A percentile compares a stretch with the other conserved stretches of the same genome.
These are phyloP conservation scores for Babesia ovata DNA, from an alignment of 169 alveolate species.

Conservation along the genomic window DNA sequence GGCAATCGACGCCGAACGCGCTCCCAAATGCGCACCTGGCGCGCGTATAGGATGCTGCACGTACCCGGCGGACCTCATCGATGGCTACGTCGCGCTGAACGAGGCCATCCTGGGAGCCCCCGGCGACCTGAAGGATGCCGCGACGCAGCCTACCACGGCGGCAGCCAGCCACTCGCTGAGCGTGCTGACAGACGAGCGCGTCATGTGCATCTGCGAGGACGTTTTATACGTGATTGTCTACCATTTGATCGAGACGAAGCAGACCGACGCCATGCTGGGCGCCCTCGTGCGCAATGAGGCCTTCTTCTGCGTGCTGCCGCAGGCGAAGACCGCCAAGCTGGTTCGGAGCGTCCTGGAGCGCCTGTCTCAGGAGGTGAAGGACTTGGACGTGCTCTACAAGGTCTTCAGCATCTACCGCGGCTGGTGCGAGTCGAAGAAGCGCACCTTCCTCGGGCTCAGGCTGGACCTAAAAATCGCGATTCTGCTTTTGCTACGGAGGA, in stretches of 20 bases:
- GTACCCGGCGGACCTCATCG: constrained; percentile 49
- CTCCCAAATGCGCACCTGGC: constrained; percentile 62
- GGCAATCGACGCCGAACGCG: constrained; percentile 38
- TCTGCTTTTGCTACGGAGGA: constrained; percentile 79
- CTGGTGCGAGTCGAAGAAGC: constrained; percentile 91
- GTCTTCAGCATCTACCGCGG: constrained; percentile 88
- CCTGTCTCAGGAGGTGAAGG: constrained; percentile 72
- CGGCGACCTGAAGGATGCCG: background rate
- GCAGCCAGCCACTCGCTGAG: constrained; percentile 17
- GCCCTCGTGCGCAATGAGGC: constrained; percentile 74
- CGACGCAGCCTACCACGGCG: background rate
- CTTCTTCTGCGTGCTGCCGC: constrained; percentile 75
- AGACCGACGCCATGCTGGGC: constrained; percentile 73
- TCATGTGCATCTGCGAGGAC: constrained; percentile 55
- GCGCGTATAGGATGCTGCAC: constrained; percentile 68
- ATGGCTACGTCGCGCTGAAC: constrained; percentile 48
- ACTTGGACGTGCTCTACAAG: constrained; percentile 73
- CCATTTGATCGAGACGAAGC: constrained; percentile 63
- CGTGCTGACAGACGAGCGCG: constrained; percentile 60
- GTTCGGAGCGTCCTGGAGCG: constrained; percentile 74
- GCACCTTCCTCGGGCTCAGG: constrained; percentile 91
- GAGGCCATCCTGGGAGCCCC: constrained; percentile 43
- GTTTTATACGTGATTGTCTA: constrained; percentile 51
- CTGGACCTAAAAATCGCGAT: constrained; percentile 90
- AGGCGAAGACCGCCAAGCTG: constrained; percentile 79